Evolutionary conservation across 371 early-diverging fungal species (phyloP).

Genomic region (Cokeromyces recurvatus): DNA sequence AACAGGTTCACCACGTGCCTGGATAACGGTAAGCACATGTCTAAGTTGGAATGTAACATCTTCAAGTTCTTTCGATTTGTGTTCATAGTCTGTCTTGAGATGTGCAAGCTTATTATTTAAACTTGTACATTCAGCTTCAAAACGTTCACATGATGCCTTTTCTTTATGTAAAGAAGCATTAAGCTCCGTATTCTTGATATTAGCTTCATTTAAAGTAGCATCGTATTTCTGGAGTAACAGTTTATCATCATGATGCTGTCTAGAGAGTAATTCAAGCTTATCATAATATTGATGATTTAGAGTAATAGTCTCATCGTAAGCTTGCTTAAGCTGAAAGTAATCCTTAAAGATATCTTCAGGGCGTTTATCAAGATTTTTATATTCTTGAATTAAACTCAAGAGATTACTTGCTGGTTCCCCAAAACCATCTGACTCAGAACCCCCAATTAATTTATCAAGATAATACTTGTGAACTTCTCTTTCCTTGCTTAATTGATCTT

Average conservation of each 20-base stretch:
- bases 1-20: constrained; percentile 9
- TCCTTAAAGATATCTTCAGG: constrained; percentile 14
- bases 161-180: not conserved
- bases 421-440: not conserved
- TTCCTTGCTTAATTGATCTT: constrained; percentile 1
- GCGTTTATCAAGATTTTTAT: constrained; percentile 2
- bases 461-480: constrained; percentile 3
- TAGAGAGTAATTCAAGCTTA: not conserved
- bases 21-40: constrained; percentile 8
- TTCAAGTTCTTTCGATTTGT: constrained; percentile 1
- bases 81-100: not conserved
- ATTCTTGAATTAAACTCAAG: constrained; percentile 4
- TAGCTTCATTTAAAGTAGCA: not conserved
- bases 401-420: not conserved
- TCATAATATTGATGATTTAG: not conserved
- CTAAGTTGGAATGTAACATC: constrained; percentile 17
- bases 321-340: constrained; percentile 1
- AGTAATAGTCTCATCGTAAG: not conserved
- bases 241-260: constrained; percentile 3
- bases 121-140: no score
- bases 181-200: not conserved
- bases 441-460: constrained; percentile 2
- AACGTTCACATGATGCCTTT: no score
- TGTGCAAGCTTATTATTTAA: not conserved
- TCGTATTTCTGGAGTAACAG: not conserved